A percentile compares a stretch with the other conserved stretches of the same genome.
phyloP scores from a whole-genome alignment of 331 rosid species.

The Phaseolus coccineus region DNA sequence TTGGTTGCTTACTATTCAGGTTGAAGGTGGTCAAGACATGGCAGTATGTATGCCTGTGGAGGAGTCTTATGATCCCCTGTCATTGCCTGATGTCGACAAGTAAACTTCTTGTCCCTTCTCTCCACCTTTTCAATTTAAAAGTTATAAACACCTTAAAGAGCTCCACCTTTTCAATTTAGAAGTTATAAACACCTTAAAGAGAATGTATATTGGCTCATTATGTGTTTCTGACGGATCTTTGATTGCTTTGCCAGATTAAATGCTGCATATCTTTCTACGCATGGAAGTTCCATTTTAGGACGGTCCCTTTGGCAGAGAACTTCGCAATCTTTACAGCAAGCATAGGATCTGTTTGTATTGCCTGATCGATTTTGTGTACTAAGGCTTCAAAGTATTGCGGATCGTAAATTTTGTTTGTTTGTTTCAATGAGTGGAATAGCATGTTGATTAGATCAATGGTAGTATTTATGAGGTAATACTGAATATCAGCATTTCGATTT shows the following conservation, averaged over 20 bases:
- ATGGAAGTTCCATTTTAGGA: slow-evolving; percentile 45
- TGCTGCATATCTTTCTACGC: slow-evolving; percentile 73
- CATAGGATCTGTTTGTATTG: slow-evolving; percentile 47
- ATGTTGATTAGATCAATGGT: neutral
- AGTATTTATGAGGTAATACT: neutral
- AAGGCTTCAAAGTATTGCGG: neutral
- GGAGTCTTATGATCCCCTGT: slow-evolving; percentile 77
- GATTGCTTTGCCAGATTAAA: slow-evolving; percentile 67
- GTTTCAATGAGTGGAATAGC: slow-evolving; percentile 5
- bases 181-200: neutral
- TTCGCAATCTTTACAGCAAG: slow-evolving; percentile 62
- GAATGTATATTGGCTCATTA: neutral
- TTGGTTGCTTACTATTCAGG: slow-evolving; percentile 55
- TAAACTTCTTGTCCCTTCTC: slow-evolving; percentile 27
- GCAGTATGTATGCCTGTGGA: slow-evolving; percentile 68
- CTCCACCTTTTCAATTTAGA: no score
- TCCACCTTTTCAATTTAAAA: neutral
- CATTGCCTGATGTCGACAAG: slow-evolving; percentile 87
- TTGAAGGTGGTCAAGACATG: slow-evolving; percentile 82
- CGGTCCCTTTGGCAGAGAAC: slow-evolving; percentile 58
- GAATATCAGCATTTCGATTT: neutral
- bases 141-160: neutral
- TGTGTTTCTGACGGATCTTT: slow-evolving; percentile 24
- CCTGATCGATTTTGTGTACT: neutral
- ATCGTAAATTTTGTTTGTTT: neutral